Evolutionary conservation across 495 filamentous ascomycete species (phyloP).

Genomic region (Xylaria sp.): DNA sequence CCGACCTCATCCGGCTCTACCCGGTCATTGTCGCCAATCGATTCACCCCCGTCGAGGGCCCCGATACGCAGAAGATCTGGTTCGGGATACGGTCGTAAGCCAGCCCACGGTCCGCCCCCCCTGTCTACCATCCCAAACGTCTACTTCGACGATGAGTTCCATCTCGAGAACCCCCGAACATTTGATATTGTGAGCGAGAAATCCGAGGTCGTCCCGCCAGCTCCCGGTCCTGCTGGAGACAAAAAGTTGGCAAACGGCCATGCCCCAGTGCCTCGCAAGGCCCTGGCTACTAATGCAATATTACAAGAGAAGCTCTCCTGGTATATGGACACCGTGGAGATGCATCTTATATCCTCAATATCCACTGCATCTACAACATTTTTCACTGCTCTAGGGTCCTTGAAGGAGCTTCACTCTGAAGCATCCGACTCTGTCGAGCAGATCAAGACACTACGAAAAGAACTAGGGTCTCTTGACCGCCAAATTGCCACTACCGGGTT

Average conservation of each 20-base stretch:
- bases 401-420: conserved; percentile 89
- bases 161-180: conserved; percentile 92
- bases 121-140: conserved; percentile 90
- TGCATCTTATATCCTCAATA: conserved; percentile 95
- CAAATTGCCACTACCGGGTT: conserved; percentile 89
- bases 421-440: conserved; percentile 88
- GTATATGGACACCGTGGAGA: conserved; percentile 99
- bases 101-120: conserved; percentile 73
- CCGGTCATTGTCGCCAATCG: conserved; percentile 57
- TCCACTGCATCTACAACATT: conserved; percentile 95
- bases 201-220: conserved; percentile 84
- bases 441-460: conserved; percentile 81
- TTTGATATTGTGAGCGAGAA: conserved; percentile 97
- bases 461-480: conserved; percentile 79
- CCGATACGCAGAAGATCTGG: conserved; percentile 51
- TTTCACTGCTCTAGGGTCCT: conserved; percentile 91
- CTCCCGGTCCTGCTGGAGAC: conserved; percentile 62
- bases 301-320: conserved; percentile 99
- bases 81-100: conserved; percentile 57
- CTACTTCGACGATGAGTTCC: conserved; percentile 96
- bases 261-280: conserved; percentile 73
- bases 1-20: conserved; percentile 57
- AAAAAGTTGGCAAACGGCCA: conserved; percentile 67
- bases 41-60: conserved; percentile 52
- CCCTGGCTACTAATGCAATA: conserved; percentile 94